Conservation (phyloP, 768 basidiomycete species). For the Hortiboletus campestris region DNA sequence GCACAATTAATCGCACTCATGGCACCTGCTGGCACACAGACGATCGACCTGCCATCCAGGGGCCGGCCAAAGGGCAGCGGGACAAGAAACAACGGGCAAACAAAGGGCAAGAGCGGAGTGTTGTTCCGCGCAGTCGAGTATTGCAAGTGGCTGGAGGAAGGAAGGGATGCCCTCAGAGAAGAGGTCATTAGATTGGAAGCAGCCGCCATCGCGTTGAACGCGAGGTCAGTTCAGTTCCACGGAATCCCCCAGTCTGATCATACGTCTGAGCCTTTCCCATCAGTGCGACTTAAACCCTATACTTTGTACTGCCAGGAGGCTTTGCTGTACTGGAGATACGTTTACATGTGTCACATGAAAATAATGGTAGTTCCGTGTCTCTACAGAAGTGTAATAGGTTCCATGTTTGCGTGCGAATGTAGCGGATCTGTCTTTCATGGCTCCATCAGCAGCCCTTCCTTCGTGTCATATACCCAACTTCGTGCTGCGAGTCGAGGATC, state of each 20-base stretch:
- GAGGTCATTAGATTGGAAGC: slow-evolving; percentile 71
- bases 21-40: slow-evolving; percentile 71
- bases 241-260: neutral
- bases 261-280: neutral
- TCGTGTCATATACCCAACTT: slow-evolving; percentile 58
- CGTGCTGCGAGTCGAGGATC: slow-evolving; percentile 53
- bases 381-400: neutral
- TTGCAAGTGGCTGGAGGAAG: slow-evolving; percentile 82
- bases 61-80: slow-evolving; percentile 82
- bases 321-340: neutral
- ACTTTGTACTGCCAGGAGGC: neutral
- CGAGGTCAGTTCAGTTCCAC: slow-evolving; percentile 20
- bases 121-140: slow-evolving; percentile 86
- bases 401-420: neutral
- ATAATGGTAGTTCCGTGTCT: slow-evolving; percentile 8
- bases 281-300: neutral
- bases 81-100: slow-evolving; percentile 58
- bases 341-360: neutral
- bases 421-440: slow-evolving; percentile 18
- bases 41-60: slow-evolving; percentile 71
- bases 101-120: slow-evolving; percentile 88
- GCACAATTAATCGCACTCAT: slow-evolving; percentile 80
- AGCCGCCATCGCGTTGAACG: slow-evolving; percentile 42
- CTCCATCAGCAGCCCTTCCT: slow-evolving; percentile 23
- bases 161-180: slow-evolving; percentile 61